Conservation (phyloP, 2,329 filamentous ascomycete species). For the Cryoendolithus antarcticus region DNA sequence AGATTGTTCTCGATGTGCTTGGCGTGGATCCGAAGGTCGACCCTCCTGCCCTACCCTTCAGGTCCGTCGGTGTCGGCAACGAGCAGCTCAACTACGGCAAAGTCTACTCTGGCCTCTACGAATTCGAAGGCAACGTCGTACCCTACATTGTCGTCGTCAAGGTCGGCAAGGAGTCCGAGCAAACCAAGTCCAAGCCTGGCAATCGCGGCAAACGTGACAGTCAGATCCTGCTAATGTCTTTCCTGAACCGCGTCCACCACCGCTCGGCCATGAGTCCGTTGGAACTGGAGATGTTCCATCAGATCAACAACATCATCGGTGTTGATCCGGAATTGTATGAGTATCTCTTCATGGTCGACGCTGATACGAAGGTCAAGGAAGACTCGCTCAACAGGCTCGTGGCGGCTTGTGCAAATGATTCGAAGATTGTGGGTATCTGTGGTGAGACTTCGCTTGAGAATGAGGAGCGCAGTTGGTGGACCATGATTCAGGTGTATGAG, state of each 20-base stretch:
- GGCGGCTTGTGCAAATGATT: constrained; percentile 81
- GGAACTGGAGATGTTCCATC: constrained; percentile 96
- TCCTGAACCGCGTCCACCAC: constrained; percentile 95
- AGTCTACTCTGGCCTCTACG: constrained; percentile 94
- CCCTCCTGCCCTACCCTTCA: constrained; percentile 85
- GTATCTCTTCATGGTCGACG: constrained; percentile 94
- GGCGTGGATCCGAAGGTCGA: constrained; percentile 96
- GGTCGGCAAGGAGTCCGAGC: constrained; percentile 92
- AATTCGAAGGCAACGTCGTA: constrained; percentile 94
- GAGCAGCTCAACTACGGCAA: constrained; percentile 98
- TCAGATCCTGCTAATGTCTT: constrained; percentile 89
- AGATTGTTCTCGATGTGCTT: constrained; percentile 93
- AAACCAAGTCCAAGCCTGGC: constrained; percentile 79
- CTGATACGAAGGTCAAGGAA: constrained; percentile 85
- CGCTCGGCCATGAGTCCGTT: constrained; percentile 88
- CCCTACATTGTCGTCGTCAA: constrained; percentile 95
- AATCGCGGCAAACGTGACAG: constrained; percentile 98
- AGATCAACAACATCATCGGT: constrained; percentile 98
- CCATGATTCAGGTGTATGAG: constrained; percentile 99
- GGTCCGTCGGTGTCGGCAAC: constrained; percentile 75
- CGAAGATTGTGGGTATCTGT: constrained; percentile 94
- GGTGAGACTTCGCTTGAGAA: constrained; percentile 95
- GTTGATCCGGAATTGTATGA: constrained; percentile 96
- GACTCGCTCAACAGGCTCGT: constrained; percentile 89
- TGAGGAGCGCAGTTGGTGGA: constrained; percentile 92